Conservation (phyloP, 257 asterid species). For the Solanum neorickii region DNA sequence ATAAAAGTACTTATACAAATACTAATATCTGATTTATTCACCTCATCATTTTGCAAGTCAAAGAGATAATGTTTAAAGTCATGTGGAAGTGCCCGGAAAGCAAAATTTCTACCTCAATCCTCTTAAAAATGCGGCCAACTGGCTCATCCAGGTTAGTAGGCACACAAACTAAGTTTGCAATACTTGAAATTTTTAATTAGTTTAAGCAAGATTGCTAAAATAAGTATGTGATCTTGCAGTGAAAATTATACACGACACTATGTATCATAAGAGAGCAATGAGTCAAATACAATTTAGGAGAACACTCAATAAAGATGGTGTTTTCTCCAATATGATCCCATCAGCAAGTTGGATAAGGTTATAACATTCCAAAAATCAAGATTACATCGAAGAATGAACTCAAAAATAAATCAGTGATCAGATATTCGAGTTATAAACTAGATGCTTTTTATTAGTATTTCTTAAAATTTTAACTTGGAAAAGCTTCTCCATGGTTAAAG, state of each 20-base stretch:
- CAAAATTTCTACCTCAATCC: slow-evolving; percentile 41
- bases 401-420: background rate
- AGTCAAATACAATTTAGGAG: slow-evolving; percentile 68
- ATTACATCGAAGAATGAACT: background rate
- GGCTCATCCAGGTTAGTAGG: slow-evolving; percentile 81
- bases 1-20: background rate
- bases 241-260: background rate
- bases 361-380: background rate
- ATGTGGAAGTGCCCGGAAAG: background rate
- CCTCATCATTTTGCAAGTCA: background rate
- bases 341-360: slow-evolving; percentile 44
- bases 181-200: slow-evolving; percentile 29
- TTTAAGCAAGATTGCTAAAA: background rate
- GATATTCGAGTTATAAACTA: background rate
- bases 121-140: slow-evolving; percentile 49
- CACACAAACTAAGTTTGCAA: slow-evolving; percentile 53
- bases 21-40: background rate
- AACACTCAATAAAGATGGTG: slow-evolving; percentile 59
- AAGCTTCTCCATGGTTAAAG: background rate
- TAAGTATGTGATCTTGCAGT: background rate
- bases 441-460: background rate
- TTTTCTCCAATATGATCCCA: slow-evolving; percentile 62
- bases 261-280: background rate
- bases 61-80: background rate
- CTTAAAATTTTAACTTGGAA: background rate